Evolutionary conservation across 805 yeast genomes (phyloP), one percentile per base, ranked within the genome.

Genomic region (Lipomyces anomalus): DNA sequence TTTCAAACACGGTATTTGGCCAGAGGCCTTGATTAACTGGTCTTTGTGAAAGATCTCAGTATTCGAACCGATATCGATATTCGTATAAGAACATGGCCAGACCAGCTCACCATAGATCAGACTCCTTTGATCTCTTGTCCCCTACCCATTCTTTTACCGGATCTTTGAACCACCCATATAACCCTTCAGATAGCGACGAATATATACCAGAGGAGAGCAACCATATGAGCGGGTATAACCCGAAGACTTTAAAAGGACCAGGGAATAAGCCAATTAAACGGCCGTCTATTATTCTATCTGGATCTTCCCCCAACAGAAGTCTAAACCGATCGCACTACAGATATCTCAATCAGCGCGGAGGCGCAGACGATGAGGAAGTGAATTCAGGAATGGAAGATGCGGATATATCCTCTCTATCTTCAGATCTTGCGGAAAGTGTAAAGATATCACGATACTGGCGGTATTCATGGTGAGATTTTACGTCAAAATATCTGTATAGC

Each of bases 391-490:
- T 26, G 22, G 48, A 40, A 11, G 39, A 40, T 28, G 34, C 23
- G n/a, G 46, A 42, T 11, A 33, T 37, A 4, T 34, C 6, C 6
- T 33, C 48, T 22, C 35, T 39, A 11, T 42, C 35, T 5, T 40
- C 46, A 9, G 55, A 39, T 6, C 23, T 41, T 24, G 21, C 23
- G 20, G 44, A 43, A 21, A 46, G 35, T 2, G 28, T 43, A 16
- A n/a, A 16, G 4, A 22, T 50, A 16, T 50, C 55, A 3, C 35
- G 42, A 28, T 20, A 41, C 1, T 21, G 48, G 28, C 41, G 59
- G 38, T 56, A 56, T 35, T 11, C 50, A 5, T 55, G 50, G 56
- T 52, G 44, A 7, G 56, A 40, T 6, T 17, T n/a, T n/a, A n/a
- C n/a, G n/a, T n/a, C 16, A 18, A 23, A 17, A 23, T 4, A 30